Conservation (phyloP, 2,329 filamentous ascomycete genomes). For the Hymenotorrendiella dingleyae region DNA sequence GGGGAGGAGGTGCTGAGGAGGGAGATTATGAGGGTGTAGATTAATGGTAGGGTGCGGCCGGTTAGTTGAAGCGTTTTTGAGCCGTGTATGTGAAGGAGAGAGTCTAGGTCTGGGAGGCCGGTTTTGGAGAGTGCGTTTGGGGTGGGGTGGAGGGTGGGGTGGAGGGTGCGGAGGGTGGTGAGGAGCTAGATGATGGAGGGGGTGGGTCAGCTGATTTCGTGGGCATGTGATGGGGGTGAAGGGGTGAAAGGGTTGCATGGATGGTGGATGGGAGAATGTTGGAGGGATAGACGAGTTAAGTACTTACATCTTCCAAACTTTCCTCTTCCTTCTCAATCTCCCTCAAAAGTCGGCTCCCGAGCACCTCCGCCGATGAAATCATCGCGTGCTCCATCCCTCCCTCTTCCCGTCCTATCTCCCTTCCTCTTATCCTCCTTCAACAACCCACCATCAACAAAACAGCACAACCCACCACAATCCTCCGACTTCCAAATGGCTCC, state of each 20-base stretch:
- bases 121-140: constrained; percentile 7
- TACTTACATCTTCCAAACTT: constrained; percentile 52
- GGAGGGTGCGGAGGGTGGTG: constrained; percentile 7
- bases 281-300: constrained; percentile 1
- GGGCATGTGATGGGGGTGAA: constrained; percentile 2
- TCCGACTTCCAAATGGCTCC: constrained; percentile 45
- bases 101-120: constrained; percentile 40
- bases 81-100: constrained; percentile 40
- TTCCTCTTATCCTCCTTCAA: not conserved
- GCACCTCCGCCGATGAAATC: constrained; percentile 19
- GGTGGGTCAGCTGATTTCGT: constrained; percentile 8
- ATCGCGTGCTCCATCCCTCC: constrained; percentile 7
- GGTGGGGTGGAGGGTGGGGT: constrained; percentile 5
- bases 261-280: not conserved
- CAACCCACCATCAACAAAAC: too few species aligned
- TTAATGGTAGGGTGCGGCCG: constrained; percentile 47
- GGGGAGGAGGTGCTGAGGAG: constrained; percentile 40
- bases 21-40: constrained; percentile 49
- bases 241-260: not conserved
- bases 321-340: constrained; percentile 48
- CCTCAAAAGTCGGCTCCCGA: constrained; percentile 44
- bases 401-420: not conserved
- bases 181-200: constrained; percentile 14
- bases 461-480: not conserved
- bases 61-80: constrained; percentile 44